Conservation (phyloP, 208 protist species). For the Trypanosoma melophagium region DNA sequence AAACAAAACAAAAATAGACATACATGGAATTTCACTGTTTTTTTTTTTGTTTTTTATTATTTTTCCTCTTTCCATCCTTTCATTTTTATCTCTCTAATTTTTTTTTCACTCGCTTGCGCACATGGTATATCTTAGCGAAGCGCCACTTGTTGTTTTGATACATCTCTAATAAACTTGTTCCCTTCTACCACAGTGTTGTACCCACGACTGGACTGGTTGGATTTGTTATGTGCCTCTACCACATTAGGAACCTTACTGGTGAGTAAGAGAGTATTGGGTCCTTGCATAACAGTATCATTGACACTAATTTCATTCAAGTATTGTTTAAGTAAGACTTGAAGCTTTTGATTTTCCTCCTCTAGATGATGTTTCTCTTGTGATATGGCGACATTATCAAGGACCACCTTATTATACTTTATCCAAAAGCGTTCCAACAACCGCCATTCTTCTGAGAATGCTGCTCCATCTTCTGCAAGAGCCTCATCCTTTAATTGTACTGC, state of each 20-base stretch:
- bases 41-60: too few species aligned
- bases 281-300: conserved; percentile 88
- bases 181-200: conserved; percentile 72
- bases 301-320: conserved; percentile 96
- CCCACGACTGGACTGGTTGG: neutral
- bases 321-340: conserved; percentile 91
- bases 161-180: conserved; percentile 78
- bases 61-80: neutral
- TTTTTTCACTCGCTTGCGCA: too few species aligned
- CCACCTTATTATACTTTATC: conserved; percentile 94
- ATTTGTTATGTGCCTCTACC: conserved; percentile 47
- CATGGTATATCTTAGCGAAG: conserved; percentile 24
- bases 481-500: conserved; percentile 27
- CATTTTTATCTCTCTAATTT: too few species aligned
- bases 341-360: conserved; percentile 85
- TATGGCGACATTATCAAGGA: conserved; percentile 94
- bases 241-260: conserved; percentile 58
- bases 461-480: conserved; percentile 26
- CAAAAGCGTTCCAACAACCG: conserved; percentile 93
- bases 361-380: conserved; percentile 88
- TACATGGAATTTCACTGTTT: too few species aligned
- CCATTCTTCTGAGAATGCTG: conserved; percentile 81
- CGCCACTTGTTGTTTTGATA: conserved; percentile 54
- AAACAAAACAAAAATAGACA: too few species aligned
- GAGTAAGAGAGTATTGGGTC: conserved; percentile 57